A percentile compares a stretch with the other conserved stretches of the same genome.
These are phyloP conservation scores for Artemisia annua DNA, from an alignment of 129 eudicot genomes.

Conservation along the genomic window DNA sequence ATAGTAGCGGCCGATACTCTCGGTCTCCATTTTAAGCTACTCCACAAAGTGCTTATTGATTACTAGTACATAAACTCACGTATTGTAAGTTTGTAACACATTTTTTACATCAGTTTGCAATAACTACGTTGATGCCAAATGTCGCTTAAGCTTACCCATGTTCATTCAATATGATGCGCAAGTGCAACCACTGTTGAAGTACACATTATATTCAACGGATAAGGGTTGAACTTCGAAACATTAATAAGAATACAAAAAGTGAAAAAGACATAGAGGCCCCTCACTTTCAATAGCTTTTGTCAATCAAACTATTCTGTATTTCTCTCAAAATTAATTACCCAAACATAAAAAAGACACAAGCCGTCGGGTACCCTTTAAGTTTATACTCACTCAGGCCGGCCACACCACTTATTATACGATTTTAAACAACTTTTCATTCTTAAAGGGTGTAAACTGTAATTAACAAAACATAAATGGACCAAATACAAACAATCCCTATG, in stretches of 20 bases:
- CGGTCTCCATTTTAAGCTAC: too few species aligned
- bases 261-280: slow-evolving; percentile 15
- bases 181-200: neutral
- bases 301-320: slow-evolving; percentile 32
- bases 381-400: slow-evolving; percentile 9
- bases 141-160: neutral
- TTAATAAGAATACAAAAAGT: slow-evolving; percentile 17
- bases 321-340: slow-evolving; percentile 28
- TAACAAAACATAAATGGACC: slow-evolving; percentile 8
- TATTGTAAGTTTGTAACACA: too few species aligned
- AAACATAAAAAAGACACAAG: slow-evolving; percentile 40
- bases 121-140: neutral
- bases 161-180: neutral
- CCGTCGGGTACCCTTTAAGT: slow-evolving; percentile 63
- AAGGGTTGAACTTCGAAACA: neutral
- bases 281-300: slow-evolving; percentile 10
- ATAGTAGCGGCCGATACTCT: neutral
- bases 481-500: neutral
- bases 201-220: slow-evolving; percentile 3
- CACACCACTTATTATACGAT: slow-evolving; percentile 29
- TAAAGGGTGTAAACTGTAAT: slow-evolving; percentile 12
- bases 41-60: too few species aligned
- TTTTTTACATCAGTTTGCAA: too few species aligned
- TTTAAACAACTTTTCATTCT: slow-evolving; percentile 13
- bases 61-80: too few species aligned